A percentile compares a stretch with the other conserved stretches of the same genome.
Evolutionary conservation across 2,329 filamentous ascomycete species (phyloP).

Genomic region (Aspergillus ibericus): DNA sequence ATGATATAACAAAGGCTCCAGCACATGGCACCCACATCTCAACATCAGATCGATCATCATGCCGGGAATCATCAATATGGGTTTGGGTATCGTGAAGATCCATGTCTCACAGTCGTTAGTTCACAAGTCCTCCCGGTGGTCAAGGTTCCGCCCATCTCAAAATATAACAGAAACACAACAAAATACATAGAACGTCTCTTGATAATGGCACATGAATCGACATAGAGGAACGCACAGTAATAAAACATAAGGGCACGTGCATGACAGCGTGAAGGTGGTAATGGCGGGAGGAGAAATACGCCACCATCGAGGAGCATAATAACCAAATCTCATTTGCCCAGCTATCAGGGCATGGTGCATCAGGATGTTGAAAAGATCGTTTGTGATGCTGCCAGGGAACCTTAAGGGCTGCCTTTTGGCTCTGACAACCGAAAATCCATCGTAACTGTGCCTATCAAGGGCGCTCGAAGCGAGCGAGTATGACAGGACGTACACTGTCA

Average conservation of each 20-base stretch:
- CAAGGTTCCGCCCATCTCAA: not conserved
- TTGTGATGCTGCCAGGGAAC: no score
- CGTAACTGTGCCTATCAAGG: no score
- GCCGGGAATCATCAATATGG: not conserved
- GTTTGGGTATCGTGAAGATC: not conserved
- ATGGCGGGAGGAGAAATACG: not conserved
- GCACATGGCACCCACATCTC: not conserved
- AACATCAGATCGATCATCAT: not conserved
- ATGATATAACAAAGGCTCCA: not conserved
- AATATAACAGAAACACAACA: not conserved
- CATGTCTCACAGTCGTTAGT: conserved; percentile 1
- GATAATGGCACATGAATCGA: not conserved
- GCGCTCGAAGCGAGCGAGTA: no score
- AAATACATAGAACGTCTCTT: conserved; percentile 1
- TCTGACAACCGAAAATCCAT: no score
- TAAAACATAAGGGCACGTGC: conserved; percentile 8
- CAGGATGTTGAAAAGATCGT: no score
- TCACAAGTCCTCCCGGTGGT: not conserved
- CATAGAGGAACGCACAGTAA: not conserved
- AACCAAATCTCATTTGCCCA: no score
- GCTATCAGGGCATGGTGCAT: no score
- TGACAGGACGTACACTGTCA: no score
- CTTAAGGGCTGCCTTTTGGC: no score
- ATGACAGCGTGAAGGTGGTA: not conserved
- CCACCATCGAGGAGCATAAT: not conserved